Base-by-base conservation (phyloP, 2,329 filamentous ascomycete species). In the Diplodia sapinea region DNA sequence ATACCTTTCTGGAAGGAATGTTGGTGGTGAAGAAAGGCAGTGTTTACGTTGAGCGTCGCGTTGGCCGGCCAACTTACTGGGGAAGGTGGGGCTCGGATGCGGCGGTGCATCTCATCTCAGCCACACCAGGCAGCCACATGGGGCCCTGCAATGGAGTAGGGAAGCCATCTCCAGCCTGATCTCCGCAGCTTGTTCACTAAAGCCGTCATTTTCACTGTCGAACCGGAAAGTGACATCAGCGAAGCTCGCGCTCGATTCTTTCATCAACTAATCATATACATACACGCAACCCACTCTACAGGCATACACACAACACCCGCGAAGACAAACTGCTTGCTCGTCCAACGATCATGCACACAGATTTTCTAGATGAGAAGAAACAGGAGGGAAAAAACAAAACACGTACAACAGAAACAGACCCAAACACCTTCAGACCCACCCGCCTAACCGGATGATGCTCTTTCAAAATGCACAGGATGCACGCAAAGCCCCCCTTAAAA, bases 391-490 rank as follows among this genome's bases (percentile, higher is more conserved):
- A 36, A 38, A 36, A 36, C 9, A 36, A 36, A 33, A 33, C 5
- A 33, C 5, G 31, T 8, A 33, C 3, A 36, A n/a, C 57, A 29
- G 11, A n/a, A 43, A 43, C 23, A 26, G 23, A 3, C 43, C 43
- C 12, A 33, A 63, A 63, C 59, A 29, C 59, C 59, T 20, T 55
- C 15, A 12, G 50, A 33, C 59, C 43, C 23, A 12, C 29, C 59
- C 47, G 33, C 36, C 59, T 33, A 17, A 63, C 43, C 43, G 43
- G 43, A 47, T 47, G 33, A 36, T 36, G 33, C 33, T 36, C 8
- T n/a, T 12, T 63, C 23, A n/a, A 29, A 26, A 63, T 63, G 47
- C 59, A 63, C 43, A 20, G 23, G n/a, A 63, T 51, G 59, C 59
- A 63, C 43, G 47, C 59, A 63, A 20, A 47, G 3, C 3, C 12